Conservation (phyloP, 345 rosid species). For the Microcos paniculata region DNA sequence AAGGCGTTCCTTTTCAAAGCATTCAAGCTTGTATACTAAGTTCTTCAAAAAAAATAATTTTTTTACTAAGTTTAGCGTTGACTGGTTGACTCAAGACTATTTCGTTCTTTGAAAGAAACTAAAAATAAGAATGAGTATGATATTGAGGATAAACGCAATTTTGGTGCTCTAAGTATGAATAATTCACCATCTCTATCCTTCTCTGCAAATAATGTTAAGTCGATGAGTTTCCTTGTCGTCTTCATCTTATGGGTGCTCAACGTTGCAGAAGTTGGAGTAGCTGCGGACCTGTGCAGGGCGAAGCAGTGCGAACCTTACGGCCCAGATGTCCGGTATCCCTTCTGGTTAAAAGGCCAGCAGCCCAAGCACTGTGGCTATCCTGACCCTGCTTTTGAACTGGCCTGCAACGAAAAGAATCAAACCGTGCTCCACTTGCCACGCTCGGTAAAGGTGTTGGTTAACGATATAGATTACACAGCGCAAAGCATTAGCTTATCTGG, state of each 20-base stretch:
- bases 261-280: background rate
- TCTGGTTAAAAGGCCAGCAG: slow-evolving; percentile 6
- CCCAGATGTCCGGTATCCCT: slow-evolving; percentile 3
- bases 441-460: background rate
- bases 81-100: too few species aligned
- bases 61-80: too few species aligned
- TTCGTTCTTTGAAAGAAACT: too few species aligned
- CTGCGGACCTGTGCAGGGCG: background rate
- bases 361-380: background rate
- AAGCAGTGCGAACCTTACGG: background rate
- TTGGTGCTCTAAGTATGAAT: too few species aligned
- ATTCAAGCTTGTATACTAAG: too few species aligned
- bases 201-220: too few species aligned
- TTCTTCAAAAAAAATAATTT: too few species aligned
- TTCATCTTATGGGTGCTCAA: background rate
- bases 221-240: background rate
- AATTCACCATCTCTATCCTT: too few species aligned
- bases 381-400: background rate
- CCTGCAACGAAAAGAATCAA: background rate
- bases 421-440: background rate
- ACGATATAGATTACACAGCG: background rate
- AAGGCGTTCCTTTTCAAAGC: too few species aligned
- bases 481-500: background rate
- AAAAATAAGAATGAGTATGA: too few species aligned
- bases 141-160: too few species aligned